Percentiles rank a stretch among this genome's conserved stretches.
Evolutionary conservation across 768 basidiomycete species (phyloP).

Genomic region (Fomitopsis pulvina): DNA sequence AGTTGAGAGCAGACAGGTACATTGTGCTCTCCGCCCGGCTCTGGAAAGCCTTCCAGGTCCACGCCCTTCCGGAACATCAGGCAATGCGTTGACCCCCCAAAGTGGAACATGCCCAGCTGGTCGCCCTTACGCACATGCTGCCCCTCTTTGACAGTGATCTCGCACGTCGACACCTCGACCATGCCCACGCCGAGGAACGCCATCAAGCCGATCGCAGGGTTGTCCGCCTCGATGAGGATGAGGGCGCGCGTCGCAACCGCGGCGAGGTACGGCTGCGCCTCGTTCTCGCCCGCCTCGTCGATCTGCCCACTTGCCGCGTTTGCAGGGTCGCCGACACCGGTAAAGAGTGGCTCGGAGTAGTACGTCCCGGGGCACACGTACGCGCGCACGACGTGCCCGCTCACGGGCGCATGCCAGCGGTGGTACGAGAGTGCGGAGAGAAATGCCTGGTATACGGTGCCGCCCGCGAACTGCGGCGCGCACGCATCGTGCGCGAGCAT

Average conservation of each 20-base stretch:
- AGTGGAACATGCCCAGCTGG: slow-evolving; percentile 57
- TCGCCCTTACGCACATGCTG: slow-evolving; percentile 45
- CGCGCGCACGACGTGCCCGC: slow-evolving; percentile 34
- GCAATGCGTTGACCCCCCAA: slow-evolving; percentile 50
- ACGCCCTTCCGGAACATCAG: slow-evolving; percentile 33
- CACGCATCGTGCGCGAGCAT: slow-evolving; percentile 41
- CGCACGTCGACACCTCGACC: slow-evolving; percentile 57
- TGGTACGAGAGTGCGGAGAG: slow-evolving; percentile 51
- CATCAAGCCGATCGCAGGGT: slow-evolving; percentile 46
- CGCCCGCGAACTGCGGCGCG: slow-evolving; percentile 39
- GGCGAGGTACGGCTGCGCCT: slow-evolving; percentile 36
- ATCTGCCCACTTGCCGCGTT: background rate
- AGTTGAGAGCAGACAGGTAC: background rate
- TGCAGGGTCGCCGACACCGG: slow-evolving; percentile 21
- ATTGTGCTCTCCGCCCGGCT: background rate
- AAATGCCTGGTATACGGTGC: slow-evolving; percentile 51
- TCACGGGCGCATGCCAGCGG: slow-evolving; percentile 57
- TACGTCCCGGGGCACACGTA: slow-evolving; percentile 46
- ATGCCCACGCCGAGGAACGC: slow-evolving; percentile 55
- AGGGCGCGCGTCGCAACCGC: slow-evolving; percentile 42
- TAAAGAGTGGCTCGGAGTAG: slow-evolving; percentile 32
- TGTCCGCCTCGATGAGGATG: slow-evolving; percentile 50
- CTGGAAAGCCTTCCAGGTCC: slow-evolving; percentile 3
- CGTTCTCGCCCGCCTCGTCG: slow-evolving; percentile 7
- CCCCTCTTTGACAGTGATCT: slow-evolving; percentile 39